Evolutionary conservation across 1,284 basidiomycete genomes (phyloP), one percentile per base, ranked within the genome.

Genomic region (Stereum hirsutum): DNA sequence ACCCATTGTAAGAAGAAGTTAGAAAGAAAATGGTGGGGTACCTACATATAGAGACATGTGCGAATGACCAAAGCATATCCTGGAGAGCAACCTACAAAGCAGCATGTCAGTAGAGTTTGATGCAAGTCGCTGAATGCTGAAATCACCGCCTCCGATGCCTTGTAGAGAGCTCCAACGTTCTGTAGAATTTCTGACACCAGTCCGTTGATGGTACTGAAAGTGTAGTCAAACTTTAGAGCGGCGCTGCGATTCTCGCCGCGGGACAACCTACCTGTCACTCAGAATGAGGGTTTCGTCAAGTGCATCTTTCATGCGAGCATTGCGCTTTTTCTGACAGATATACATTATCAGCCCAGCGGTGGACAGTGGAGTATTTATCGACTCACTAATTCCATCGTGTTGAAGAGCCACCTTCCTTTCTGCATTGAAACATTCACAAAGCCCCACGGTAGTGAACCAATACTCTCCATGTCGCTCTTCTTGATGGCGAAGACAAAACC

Each of bases 11-110:
- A 41, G 11, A 11, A 12, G 28, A n/a, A 21, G 7, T 8, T 23
- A 15, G 20, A 10, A 23, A 14, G 32, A 40, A 12, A 4, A 24
- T 24, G 20, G 38, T 6, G 27, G 20, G 14, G 26, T 5, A 63
- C 78, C 57, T 57, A 85, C 88, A 70, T 34, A 85, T 87, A 2
- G 89, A 80, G 8, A 74, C 65, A 58, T 90, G 82, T 0, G 91
- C 83, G 58, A 95, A 93, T 2, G 85, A 80, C 74, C 84, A 84
- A 2, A 95, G 60, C 71, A 92, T 82, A 55, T 96, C 93, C 1
- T 94, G 61, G 42, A 90, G 64, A 0, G 89, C 88, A 36, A 94
- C 72, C 78, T 90, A 42, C 21, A 30, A 4, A 4, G 7, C 14
- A 34, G 6, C 12, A 21, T 17, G 20, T 31, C 15, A 34, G 14